Percentiles rank a stretch among this genome's conserved stretches.
phyloP scores from a whole-genome alignment of 176 grass and related monocot species.

The Bothriochloa decipiens region DNA sequence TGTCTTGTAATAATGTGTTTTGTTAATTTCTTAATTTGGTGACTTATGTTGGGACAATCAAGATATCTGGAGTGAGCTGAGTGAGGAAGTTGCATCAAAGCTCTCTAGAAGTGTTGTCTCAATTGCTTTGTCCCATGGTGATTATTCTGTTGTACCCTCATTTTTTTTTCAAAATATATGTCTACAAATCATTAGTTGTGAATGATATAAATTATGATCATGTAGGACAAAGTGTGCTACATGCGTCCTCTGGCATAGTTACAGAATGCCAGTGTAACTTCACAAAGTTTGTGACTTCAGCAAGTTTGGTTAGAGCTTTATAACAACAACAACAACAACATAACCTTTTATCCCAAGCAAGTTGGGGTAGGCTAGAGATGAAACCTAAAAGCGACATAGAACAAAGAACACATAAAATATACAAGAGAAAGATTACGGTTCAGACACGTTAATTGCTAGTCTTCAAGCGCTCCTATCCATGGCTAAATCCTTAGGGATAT shows the following conservation, averaged over 20 bases:
- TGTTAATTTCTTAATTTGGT: neutral
- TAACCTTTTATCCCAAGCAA: too few relatives aligned
- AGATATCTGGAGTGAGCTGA: neutral
- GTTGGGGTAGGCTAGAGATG: too few relatives aligned
- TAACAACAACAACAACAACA: too few relatives aligned
- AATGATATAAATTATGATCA: neutral
- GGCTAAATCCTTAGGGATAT: too few relatives aligned
- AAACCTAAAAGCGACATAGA: too few relatives aligned
- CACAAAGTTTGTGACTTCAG: constrained; percentile 13
- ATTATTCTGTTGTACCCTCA: neutral
- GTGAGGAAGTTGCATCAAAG: neutral
- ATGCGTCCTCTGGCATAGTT: constrained; percentile 29
- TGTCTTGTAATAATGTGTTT: neutral
- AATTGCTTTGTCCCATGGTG: constrained; percentile 13
- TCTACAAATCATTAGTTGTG: neutral
- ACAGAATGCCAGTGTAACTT: neutral
- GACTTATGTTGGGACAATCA: neutral
- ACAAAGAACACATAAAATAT: too few relatives aligned
- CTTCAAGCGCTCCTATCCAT: too few relatives aligned
- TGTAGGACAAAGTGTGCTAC: neutral
- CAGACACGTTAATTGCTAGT: too few relatives aligned
- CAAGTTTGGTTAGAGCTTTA: constrained; percentile 19
- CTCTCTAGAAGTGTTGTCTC: constrained; percentile 5
- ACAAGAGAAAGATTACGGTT: too few relatives aligned
- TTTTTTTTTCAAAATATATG: neutral